Base-by-base conservation (phyloP, 768 basidiomycete species). In the Rhodocollybia butyracea region DNA sequence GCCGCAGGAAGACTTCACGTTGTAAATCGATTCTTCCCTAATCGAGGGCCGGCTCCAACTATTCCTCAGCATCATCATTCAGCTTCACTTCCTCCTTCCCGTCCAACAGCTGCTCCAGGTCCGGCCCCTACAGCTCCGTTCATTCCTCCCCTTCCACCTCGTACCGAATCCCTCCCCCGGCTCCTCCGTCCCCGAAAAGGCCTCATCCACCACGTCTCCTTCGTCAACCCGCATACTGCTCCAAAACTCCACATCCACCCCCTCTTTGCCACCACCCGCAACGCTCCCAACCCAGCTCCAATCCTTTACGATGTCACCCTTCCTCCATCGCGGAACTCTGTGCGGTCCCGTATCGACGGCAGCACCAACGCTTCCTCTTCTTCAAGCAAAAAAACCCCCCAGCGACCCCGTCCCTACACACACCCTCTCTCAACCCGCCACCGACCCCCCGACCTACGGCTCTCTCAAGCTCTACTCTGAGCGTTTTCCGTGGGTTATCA, bases 191-290 rank as follows among this genome's bases (percentile, higher is more conserved):
- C 17, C 34, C 34, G 34, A 17, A 8, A 40, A 8, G 5, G 5
- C 39, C n/a, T n/a, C n/a, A n/a, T n/a, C n/a, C 43, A 45, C 43
- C 47, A 50, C 47, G 51, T 53, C 24, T 53, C 51, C 5, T 53
- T 53, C 27, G 51, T 30, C 1, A 53, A 53, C 27, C 51, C 51
- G 15, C 26, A 53, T 6, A 15, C 21, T 5, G 21, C 15, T 5
- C n/a, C 24, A 13, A 12, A 10, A 7, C 39, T 53, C 4, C 34
- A 53, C 39, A 42, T 53, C 24, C 34, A 53, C n/a, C 51, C 51
- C 21, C 24, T 53, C 24, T 53, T 53, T 17, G 51, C 51, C 19
- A 19, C 39, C 3, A 36, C 38, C 11, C 45, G 11, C 29, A 41
- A 31, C 1, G 1, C 48, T 13, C n/a, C 31, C 11, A 12, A 31